Evolutionary conservation across 768 basidiomycete species (phyloP), one percentile per base, ranked within the genome.

Genomic region (Leucogyrophana mollusca): DNA sequence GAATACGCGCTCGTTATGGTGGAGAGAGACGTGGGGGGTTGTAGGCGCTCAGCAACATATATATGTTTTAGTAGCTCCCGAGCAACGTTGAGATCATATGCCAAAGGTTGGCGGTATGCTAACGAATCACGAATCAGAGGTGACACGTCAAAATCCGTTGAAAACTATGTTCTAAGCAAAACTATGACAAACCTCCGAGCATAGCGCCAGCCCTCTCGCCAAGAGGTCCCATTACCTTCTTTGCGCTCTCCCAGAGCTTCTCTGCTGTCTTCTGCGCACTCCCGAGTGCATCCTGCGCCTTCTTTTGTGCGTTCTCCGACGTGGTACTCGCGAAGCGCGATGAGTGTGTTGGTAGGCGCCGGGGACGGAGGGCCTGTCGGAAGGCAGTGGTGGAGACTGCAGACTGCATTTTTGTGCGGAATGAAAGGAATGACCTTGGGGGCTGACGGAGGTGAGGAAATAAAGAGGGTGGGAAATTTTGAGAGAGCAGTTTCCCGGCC

Each of bases 31-130:
- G 70, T 76, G 11, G 91, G 92, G 9, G 88, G 90, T 45, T 68
- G 66, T 34, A 77, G 61, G 45, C 69, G 69, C 67, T 91, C 89
- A 32, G 77, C 74, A 44, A 78, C 58, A 67, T 90, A 90, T 43
- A 91, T 72, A 51, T 87, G 83, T 68, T 88, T 89, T 43, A 78
- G 58, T 40, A 95, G 55, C 60, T 93, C 90, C 43, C 83, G 80
- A 16, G 80, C 73, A 39, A 94, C 89, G 43, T 83, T 61, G 22
- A 88, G 70, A 72, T 93, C 92, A 74, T 92, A 93, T 22, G 79
- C 49, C 27, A 93, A 60, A 4, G 90, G 90, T 59, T 87, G 76
- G 50, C 82, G 81, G 72, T 91, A 90, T 9, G 82, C 91, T 81
- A n/a, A n/a, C n/a, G 49, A 27, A 18, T 4, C 14, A 23, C 17